Percentiles rank a stretch among this genome's conserved stretches.
phyloP scores from a whole-genome alignment of 257 asterid genomes.

The Scutellaria galericulata region DNA sequence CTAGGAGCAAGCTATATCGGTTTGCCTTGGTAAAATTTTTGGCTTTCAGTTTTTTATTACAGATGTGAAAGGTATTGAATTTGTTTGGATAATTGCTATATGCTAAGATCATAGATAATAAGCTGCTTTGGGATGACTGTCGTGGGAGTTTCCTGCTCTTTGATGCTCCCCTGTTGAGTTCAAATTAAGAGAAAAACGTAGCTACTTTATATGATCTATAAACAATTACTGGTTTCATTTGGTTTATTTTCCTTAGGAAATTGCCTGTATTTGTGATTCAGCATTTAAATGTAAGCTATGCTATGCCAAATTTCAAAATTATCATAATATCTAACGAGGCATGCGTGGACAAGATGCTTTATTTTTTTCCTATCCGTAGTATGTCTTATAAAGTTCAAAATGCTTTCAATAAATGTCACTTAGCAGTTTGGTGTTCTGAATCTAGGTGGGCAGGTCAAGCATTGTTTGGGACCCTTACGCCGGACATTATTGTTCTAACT shows the following conservation, averaged over 20 bases:
- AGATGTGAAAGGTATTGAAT: conserved; percentile 15
- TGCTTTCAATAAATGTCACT: conserved; percentile 14
- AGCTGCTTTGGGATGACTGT: background rate
- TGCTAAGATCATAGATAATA: background rate
- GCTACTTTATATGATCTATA: conserved; percentile 23
- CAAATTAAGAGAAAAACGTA: conserved; percentile 6
- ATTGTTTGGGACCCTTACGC: conserved; percentile 89
- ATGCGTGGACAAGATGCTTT: conserved; percentile 3
- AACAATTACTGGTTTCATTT: conserved; percentile 13
- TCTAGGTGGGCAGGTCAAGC: conserved; percentile 99
- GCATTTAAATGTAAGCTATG: background rate
- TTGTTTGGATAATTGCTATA: conserved; percentile 14
- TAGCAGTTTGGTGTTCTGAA: conserved; percentile 36
- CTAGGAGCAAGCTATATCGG: conserved; percentile 96
- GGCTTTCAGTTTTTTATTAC: conserved; percentile 30
- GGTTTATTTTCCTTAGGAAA: conserved; percentile 2
- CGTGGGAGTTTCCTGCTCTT: conserved; percentile 11
- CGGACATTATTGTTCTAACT: conserved; percentile 82
- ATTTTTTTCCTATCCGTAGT: background rate
- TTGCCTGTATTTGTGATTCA: background rate
- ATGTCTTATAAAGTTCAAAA: conserved; percentile 16
- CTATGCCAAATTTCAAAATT: background rate
- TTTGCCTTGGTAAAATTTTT: conserved; percentile 75
- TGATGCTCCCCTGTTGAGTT: conserved; percentile 9
- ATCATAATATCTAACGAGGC: conserved; percentile 5